These are phyloP conservation scores for Penicillium sp. DNA, from an alignment of 2,329 filamentous ascomycete genomes.

Conservation along the genomic window DNA sequence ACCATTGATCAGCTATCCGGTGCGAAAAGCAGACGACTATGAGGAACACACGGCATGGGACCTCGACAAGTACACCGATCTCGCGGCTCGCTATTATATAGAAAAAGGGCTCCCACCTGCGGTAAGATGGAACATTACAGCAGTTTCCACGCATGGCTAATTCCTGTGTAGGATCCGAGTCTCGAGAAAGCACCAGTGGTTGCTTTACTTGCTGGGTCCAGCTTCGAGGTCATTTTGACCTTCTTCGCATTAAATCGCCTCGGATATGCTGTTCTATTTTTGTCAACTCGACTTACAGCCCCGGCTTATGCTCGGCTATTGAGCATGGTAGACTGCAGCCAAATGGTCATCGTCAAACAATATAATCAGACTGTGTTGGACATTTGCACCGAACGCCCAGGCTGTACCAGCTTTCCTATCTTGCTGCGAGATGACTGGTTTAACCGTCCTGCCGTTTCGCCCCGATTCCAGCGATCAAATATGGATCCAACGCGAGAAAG, in stretches of 20 bases:
- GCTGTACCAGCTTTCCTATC: slow-evolving; percentile 21
- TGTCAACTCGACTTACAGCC: slow-evolving; percentile 56
- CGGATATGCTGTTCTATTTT: slow-evolving; percentile 56
- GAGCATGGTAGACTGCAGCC: slow-evolving; percentile 39
- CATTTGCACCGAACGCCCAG: slow-evolving; percentile 16
- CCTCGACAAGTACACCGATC: slow-evolving; percentile 24
- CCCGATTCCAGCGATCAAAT: slow-evolving; percentile 12
- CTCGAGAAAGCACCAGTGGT: slow-evolving; percentile 41
- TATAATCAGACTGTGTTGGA: slow-evolving; percentile 20
- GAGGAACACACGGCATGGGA: slow-evolving; percentile 23
- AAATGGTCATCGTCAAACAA: slow-evolving; percentile 20
- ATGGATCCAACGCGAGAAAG: slow-evolving; percentile 26
- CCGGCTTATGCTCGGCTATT: slow-evolving; percentile 53
- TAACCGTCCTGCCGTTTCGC: slow-evolving; percentile 11
- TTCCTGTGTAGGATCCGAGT: slow-evolving; percentile 26
- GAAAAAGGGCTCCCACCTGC: slow-evolving; percentile 17
- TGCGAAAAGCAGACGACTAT: slow-evolving; percentile 18
- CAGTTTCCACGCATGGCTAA: neutral
- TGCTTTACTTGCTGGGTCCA: slow-evolving; percentile 56
- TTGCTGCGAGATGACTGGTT: slow-evolving; percentile 23
- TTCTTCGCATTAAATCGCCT: slow-evolving; percentile 57
- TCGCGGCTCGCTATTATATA: slow-evolving; percentile 21
- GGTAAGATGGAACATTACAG: slow-evolving; percentile 4
- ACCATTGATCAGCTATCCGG: slow-evolving; percentile 23
- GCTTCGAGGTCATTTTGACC: slow-evolving; percentile 57